Evolutionary conservation across 1,284 basidiomycete genomes (phyloP).

Genomic region (Chalciporus piperatoides): DNA sequence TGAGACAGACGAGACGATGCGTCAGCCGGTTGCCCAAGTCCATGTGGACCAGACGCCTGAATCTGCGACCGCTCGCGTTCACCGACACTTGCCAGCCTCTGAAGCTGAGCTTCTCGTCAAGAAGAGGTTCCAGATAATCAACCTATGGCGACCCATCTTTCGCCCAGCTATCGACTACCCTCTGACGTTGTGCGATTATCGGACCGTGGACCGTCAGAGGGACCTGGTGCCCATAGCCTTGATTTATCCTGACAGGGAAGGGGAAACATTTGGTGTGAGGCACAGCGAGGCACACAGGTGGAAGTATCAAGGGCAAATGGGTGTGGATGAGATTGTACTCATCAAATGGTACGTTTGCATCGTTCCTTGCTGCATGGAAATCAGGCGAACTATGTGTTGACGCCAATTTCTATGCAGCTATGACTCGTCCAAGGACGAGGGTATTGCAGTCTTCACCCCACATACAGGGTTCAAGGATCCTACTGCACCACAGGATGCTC

Average conservation of each 20-base stretch:
- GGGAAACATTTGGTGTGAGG: constrained; percentile 30
- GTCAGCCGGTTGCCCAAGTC: constrained; percentile 44
- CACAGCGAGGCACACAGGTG: constrained; percentile 31
- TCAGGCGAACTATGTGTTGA: not conserved
- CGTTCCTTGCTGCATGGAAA: not conserved
- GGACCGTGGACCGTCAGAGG: constrained; percentile 40
- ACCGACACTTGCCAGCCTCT: constrained; percentile 43
- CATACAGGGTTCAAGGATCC: constrained; percentile 33
- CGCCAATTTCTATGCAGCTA: constrained; percentile 7
- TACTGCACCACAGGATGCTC: constrained; percentile 26
- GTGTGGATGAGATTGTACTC: constrained; percentile 32
- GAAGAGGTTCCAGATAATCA: constrained; percentile 56
- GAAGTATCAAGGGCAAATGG: constrained; percentile 36
- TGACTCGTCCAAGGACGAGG: constrained; percentile 17
- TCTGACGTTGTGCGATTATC: constrained; percentile 55
- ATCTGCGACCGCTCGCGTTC: constrained; percentile 44
- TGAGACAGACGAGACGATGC: constrained; percentile 38
- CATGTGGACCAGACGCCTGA: constrained; percentile 51
- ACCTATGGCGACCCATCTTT: constrained; percentile 62
- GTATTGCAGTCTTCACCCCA: constrained; percentile 28
- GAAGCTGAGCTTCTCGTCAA: constrained; percentile 43
- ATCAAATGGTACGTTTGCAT: constrained; percentile 33
- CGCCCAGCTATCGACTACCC: constrained; percentile 51
- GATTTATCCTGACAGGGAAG: constrained; percentile 39
- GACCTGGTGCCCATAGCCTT: constrained; percentile 47